Conservation (phyloP, 176 grass and related monocot species). For the Zoysia japonica region DNA sequence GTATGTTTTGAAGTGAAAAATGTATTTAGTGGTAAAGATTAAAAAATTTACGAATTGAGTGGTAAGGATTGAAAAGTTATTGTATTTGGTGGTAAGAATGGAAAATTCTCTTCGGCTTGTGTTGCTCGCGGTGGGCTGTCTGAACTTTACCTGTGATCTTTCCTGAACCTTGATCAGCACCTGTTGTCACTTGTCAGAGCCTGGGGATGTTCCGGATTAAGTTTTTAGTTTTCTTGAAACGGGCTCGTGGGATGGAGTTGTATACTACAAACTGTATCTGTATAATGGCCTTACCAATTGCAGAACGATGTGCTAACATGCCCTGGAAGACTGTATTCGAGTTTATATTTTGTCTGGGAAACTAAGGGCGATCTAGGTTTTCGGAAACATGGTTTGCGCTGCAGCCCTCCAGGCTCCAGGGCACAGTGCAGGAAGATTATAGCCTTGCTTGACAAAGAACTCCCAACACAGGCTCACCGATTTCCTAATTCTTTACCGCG, state of each 20-base stretch:
- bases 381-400: background rate
- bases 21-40: too few species aligned
- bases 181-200: background rate
- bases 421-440: background rate
- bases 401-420: background rate
- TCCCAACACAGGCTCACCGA: background rate
- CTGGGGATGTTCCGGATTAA: too few species aligned
- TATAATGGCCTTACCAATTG: too few species aligned
- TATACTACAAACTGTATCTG: conserved; percentile 13
- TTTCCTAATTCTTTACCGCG: background rate
- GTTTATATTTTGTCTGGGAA: background rate
- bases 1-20: too few species aligned
- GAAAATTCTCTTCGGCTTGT: background rate
- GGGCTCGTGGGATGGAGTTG: conserved; percentile 6
- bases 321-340: background rate
- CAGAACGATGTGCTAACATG: background rate
- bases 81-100: too few species aligned
- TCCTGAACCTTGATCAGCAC: background rate
- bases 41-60: too few species aligned
- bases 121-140: background rate
- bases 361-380: background rate
- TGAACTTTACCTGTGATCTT: background rate
- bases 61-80: too few species aligned
- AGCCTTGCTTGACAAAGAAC: too few species aligned
- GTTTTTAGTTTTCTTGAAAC: too few species aligned